A percentile compares a stretch with the other conserved stretches of the same genome.
Conservation (phyloP, 176 grass and related monocot genomes). For the Chrysopogon serrulatus region DNA sequence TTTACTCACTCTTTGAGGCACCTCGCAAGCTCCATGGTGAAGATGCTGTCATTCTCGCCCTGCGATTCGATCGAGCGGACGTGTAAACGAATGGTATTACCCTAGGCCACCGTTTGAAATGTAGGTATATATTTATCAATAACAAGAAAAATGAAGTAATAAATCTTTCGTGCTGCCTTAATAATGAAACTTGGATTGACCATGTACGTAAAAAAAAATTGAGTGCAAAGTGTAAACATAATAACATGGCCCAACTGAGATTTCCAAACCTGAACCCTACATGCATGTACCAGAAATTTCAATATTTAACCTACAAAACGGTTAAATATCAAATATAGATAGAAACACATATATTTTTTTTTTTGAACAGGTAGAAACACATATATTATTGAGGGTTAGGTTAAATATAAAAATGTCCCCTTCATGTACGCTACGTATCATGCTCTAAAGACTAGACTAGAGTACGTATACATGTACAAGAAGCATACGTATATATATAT, state of each 20-base stretch:
- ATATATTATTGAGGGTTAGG: too few relatives aligned
- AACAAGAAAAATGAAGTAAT: background rate
- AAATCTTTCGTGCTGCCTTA: too few relatives aligned
- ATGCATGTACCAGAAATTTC: too few relatives aligned
- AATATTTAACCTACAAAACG: too few relatives aligned
- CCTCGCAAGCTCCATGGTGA: slow-evolving; percentile 38
- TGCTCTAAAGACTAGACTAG: background rate
- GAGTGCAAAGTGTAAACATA: background rate
- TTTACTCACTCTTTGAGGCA: slow-evolving; percentile 52
- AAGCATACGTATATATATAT: background rate
- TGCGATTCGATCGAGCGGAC: background rate
- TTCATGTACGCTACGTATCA: background rate
- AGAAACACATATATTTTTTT: too few relatives aligned
- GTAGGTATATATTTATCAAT: background rate
- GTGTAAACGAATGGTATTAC: background rate
- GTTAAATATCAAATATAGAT: too few relatives aligned
- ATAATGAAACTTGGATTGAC: too few relatives aligned
- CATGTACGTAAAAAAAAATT: background rate
- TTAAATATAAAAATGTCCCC: too few relatives aligned
- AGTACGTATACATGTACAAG: too few relatives aligned
- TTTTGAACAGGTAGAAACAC: too few relatives aligned
- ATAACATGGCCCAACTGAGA: background rate
- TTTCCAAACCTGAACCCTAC: background rate
- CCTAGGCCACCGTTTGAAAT: background rate
- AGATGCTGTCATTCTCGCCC: slow-evolving; percentile 64